A percentile compares a stretch with the other conserved stretches of the same genome.
Conservation (phyloP, 2,329 filamentous ascomycete species). For the Fusarium sp. region DNA sequence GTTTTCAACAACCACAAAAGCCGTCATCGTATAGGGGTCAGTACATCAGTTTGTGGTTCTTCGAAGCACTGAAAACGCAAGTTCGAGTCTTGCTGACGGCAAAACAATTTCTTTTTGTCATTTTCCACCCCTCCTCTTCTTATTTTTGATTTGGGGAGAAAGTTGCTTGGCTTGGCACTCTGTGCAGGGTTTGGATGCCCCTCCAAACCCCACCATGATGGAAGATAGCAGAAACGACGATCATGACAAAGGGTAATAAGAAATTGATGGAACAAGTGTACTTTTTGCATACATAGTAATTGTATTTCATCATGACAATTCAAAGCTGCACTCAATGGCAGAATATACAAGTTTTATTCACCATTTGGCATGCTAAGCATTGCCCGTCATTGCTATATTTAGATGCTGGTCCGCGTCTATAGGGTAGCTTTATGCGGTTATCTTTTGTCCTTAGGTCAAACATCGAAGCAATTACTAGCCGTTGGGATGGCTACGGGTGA, state of each 20-base stretch:
- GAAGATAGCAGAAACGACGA: not conserved
- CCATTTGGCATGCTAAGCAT: not conserved
- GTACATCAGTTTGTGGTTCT: slow-evolving; percentile 44
- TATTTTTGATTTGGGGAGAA: not conserved
- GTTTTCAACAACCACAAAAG: slow-evolving; percentile 8
- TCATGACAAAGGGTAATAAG: not conserved
- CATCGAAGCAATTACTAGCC: not conserved
- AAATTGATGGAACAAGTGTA: not conserved
- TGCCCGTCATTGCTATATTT: not conserved
- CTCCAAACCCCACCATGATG: slow-evolving; percentile 8
- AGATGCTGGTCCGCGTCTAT: not conserved
- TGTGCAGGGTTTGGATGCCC: slow-evolving; percentile 15
- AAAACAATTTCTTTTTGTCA: slow-evolving; percentile 22
- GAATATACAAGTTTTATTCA: not conserved
- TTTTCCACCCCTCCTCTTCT: slow-evolving; percentile 3
- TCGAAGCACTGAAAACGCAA: slow-evolving; percentile 44
- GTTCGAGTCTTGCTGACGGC: slow-evolving; percentile 45
- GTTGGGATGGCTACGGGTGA: not conserved
- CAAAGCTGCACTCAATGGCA: no score
- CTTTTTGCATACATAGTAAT: not conserved
- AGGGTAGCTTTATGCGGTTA: not conserved
- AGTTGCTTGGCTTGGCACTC: not conserved
- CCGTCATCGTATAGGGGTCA: slow-evolving; percentile 45
- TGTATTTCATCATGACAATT: not conserved
- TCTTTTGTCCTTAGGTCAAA: not conserved